phyloP scores from a whole-genome alignment of 2,329 filamentous ascomycete genomes.

The Hansfordia pulvinata region DNA sequence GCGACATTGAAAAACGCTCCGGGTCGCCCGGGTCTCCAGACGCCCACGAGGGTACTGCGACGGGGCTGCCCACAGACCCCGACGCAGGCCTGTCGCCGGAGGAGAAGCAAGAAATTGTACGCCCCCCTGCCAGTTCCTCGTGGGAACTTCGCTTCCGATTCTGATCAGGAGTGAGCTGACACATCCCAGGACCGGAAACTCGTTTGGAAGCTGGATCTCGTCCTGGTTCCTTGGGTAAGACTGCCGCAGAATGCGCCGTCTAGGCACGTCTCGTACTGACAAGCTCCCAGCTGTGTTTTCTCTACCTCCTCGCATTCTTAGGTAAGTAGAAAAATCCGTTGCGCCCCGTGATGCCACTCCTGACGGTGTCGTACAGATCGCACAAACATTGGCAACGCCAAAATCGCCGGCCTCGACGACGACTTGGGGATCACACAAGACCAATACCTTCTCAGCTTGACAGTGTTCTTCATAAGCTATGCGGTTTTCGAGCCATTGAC shows the following conservation, averaged over 20 bases:
- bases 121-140: conserved; percentile 5
- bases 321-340: too few relatives aligned
- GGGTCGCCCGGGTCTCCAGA: too few relatives aligned
- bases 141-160: not conserved
- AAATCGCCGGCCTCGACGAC: conserved; percentile 36
- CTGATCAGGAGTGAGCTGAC: conserved; percentile 3
- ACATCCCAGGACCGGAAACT: conserved; percentile 15
- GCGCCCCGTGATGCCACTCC: too few relatives aligned
- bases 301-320: conserved; percentile 67
- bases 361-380: too few relatives aligned
- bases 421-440: conserved; percentile 47
- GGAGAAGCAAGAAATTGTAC: conserved; percentile 39
- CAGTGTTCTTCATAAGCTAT: conserved; percentile 82
- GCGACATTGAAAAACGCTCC: too few relatives aligned
- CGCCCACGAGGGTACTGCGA: too few relatives aligned
- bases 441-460: conserved; percentile 63
- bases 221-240: conserved; percentile 21
- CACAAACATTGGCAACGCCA: conserved; percentile 64
- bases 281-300: conserved; percentile 39
- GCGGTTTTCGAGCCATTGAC: conserved; percentile 65
- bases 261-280: conserved; percentile 1
- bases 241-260: conserved; percentile 1
- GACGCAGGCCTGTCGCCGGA: conserved; percentile 42
- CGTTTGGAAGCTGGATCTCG: conserved; percentile 17
- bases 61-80: too few relatives aligned